phyloP scores from a whole-genome alignment of 73 alveolate species.

The Paramecium pentaurelia region DNA sequence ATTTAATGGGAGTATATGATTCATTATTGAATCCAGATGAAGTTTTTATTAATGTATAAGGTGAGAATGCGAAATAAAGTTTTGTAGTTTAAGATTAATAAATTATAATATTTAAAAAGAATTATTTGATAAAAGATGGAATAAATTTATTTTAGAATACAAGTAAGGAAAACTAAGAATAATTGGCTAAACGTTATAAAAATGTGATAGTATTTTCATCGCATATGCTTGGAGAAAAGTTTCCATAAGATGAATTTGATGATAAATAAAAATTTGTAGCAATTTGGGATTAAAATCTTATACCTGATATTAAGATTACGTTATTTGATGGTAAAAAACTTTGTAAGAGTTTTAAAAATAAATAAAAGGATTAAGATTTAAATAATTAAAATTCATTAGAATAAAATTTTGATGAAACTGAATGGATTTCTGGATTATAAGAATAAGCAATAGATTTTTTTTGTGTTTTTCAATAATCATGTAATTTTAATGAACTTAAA shows the following conservation, averaged over 20 bases:
- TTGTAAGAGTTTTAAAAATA: neutral
- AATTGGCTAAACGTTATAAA: neutral
- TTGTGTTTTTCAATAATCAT: neutral
- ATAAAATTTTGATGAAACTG: neutral
- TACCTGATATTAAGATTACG: neutral
- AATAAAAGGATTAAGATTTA: neutral
- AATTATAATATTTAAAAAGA: neutral
- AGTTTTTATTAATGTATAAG: neutral
- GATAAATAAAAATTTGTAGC: neutral
- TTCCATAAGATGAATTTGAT: conserved; percentile 4
- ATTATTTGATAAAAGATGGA: neutral
- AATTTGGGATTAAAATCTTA: neutral
- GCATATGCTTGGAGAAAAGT: neutral
- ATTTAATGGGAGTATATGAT: conserved; percentile 36
- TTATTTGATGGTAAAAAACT: neutral
- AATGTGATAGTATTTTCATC: conserved; percentile 12
- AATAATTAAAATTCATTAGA: neutral
- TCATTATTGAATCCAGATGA: neutral
- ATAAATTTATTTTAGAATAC: neutral
- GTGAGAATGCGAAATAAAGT: neutral
- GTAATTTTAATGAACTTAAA: neutral
- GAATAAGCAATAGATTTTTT: neutral
- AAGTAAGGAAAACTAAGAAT: neutral
- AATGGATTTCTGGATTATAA: neutral
- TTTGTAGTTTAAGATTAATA: neutral